Percentiles rank a stretch among this genome's conserved stretches.
Conservation (phyloP, 805 yeast species). For the Saccharomycopsis javanensis region DNA sequence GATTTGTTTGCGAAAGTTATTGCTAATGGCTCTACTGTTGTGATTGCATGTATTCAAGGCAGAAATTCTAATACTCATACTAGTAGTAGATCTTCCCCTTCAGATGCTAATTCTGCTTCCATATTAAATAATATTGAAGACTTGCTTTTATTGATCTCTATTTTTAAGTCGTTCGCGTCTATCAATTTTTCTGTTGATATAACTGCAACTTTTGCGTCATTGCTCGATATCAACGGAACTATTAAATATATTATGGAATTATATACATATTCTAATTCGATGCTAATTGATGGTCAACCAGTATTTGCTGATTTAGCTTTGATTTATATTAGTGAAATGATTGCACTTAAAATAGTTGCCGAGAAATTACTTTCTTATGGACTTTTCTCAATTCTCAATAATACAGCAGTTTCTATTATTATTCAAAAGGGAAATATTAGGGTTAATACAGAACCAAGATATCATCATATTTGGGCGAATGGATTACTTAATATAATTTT, state of each 20-base stretch:
- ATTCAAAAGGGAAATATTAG: slow-evolving; percentile 59
- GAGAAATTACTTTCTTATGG: slow-evolving; percentile 57
- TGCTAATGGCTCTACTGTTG: slow-evolving; percentile 52
- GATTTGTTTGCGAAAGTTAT: slow-evolving; percentile 55
- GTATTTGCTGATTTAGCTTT: slow-evolving; percentile 65
- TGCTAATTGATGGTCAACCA: slow-evolving; percentile 52
- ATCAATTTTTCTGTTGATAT: slow-evolving; percentile 40
- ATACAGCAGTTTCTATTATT: slow-evolving; percentile 59
- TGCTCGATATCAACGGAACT: slow-evolving; percentile 49
- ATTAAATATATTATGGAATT: slow-evolving; percentile 52
- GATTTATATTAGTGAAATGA: slow-evolving; percentile 58
- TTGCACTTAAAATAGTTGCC: slow-evolving; percentile 52
- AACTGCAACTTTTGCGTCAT: slow-evolving; percentile 39
- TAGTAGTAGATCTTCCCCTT: too few species aligned
- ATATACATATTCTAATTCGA: slow-evolving; percentile 57
- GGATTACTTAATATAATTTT: slow-evolving; percentile 67
- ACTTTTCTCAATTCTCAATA: slow-evolving; percentile 55
- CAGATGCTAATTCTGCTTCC: slow-evolving; percentile 17
- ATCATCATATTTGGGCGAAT: slow-evolving; percentile 78
- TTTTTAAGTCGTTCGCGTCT: slow-evolving; percentile 48
- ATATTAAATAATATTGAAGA: slow-evolving; percentile 53
- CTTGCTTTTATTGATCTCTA: slow-evolving; percentile 48
- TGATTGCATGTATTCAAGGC: slow-evolving; percentile 47
- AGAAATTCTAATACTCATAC: slow-evolving; percentile 19
- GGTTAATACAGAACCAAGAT: slow-evolving; percentile 40